Evolutionary conservation across 1,284 basidiomycete species (phyloP).

Genomic region (Boletus hoseneyae): DNA sequence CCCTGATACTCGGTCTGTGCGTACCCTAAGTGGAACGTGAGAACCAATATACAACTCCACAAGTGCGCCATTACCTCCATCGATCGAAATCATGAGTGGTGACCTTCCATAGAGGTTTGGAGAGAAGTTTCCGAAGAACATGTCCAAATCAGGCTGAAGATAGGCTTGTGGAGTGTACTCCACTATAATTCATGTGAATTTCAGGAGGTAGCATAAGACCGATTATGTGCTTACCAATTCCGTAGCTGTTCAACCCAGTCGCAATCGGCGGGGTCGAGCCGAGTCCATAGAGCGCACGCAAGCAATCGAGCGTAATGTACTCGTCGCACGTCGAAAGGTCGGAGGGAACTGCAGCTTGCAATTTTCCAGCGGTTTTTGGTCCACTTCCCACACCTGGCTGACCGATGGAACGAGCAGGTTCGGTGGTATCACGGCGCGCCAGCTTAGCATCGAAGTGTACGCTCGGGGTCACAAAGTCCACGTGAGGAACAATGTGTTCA

Average conservation of each 20-base stretch:
- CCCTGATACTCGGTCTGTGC: constrained; percentile 35
- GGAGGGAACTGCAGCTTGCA: constrained; percentile 1
- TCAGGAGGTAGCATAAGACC: neutral
- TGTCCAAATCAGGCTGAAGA: constrained; percentile 42
- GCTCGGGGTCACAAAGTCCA: constrained; percentile 28
- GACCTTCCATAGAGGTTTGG: constrained; percentile 13
- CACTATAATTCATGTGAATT: constrained; percentile 14
- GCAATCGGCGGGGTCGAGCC: constrained; percentile 28
- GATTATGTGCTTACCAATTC: constrained; percentile 24
- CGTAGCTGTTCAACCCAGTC: constrained; percentile 34
- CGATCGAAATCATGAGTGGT: constrained; percentile 27
- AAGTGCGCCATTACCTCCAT: constrained; percentile 21
- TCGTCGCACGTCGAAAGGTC: constrained; percentile 33
- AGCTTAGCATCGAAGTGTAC: constrained; percentile 28
- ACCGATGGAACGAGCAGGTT: constrained; percentile 9
- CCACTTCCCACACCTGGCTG: constrained; percentile 11
- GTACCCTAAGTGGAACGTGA: constrained; percentile 26
- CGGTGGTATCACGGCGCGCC: constrained; percentile 9
- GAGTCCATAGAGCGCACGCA: constrained; percentile 36
- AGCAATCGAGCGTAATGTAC: constrained; percentile 36
- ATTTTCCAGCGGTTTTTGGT: constrained; percentile 26
- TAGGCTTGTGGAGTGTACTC: constrained; percentile 35
- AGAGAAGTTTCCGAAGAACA: constrained; percentile 40
- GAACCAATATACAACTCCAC: neutral
- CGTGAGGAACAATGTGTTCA: constrained; percentile 26